Evolutionary conservation across 2,329 filamentous ascomycete species (phyloP), one percentile per base, ranked within the genome.

Genomic region (Epichloe hybrida): DNA sequence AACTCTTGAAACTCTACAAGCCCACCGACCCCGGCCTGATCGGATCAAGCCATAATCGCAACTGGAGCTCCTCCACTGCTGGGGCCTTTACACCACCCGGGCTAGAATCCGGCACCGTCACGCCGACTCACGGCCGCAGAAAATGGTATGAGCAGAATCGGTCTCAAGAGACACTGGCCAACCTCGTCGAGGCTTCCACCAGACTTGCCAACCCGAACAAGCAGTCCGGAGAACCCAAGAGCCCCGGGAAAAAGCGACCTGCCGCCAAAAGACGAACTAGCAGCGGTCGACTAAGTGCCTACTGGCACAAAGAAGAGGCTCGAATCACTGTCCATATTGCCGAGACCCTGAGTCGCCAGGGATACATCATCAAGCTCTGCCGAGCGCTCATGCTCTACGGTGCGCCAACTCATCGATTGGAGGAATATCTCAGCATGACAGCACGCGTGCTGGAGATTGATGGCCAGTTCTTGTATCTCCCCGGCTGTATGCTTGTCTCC

Each of bases 401-500:
- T 13, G 90, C 90, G 0, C 90, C 90, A 0, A 94, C 88, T 0
- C 90, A 96, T 69, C 81, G 90, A 8, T 71, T 95, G 9, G 90
- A 95, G 65, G 85, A 95, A 62, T 95, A 94, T 61, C 81, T 95
- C 73, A 82, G 76, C 56, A 93, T 89, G 83, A 87, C 86, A 5
- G 84, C 89, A 4, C 77, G 86, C 20, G 85, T 90, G 4, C 75
- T 95, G 37, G 86, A 89, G 64, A 89, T 95, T 34, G 85, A 94
- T 55, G 85, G 85, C 7, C 88, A 94, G 58, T 95, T 93, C 58
- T 70, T 95, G 27, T 95, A 95, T 59, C 77, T 95, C 38, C 89
- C 89, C 0, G 88, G 88, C 5, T 93, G 86, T 60, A 95, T 95
- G 89, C 84, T 95, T 52, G 82, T 95, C 58, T 91, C 88, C 0